Percentiles rank a stretch among this genome's conserved stretches.
These are phyloP conservation scores for Tremella mesenterica DNA, from an alignment of 768 basidiomycete species.

Conservation along the genomic window DNA sequence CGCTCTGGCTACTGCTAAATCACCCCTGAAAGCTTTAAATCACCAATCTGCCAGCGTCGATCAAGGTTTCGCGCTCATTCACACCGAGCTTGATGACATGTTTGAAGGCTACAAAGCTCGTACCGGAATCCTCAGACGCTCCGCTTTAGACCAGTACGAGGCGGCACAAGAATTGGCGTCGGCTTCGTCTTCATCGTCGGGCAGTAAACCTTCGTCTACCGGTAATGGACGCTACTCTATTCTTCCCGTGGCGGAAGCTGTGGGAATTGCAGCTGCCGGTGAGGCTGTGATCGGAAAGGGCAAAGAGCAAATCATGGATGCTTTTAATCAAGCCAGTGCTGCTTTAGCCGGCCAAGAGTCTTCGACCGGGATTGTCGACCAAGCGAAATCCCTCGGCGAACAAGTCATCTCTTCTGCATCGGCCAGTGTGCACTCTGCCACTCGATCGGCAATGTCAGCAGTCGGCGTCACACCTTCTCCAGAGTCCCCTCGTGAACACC, in stretches of 20 bases:
- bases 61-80: slow-evolving; percentile 17
- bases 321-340: slow-evolving; percentile 20
- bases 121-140: slow-evolving; percentile 22
- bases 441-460: slow-evolving; percentile 28
- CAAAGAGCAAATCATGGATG: slow-evolving; percentile 37
- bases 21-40: slow-evolving; percentile 7
- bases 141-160: slow-evolving; percentile 30
- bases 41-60: slow-evolving; percentile 7
- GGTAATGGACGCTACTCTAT: slow-evolving; percentile 17
- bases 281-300: slow-evolving; percentile 36
- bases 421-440: slow-evolving; percentile 19
- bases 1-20: slow-evolving; percentile 10
- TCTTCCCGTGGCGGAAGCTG: slow-evolving; percentile 32
- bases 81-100: slow-evolving; percentile 30
- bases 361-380: slow-evolving; percentile 19
- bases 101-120: slow-evolving; percentile 31
- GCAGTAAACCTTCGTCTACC: slow-evolving; percentile 3
- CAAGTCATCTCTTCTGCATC: slow-evolving; percentile 16
- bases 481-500: slow-evolving; percentile 20
- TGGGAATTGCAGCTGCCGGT: slow-evolving; percentile 17
- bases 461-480: slow-evolving; percentile 32
- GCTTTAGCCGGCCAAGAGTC: slow-evolving; percentile 9
- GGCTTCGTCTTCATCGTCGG: slow-evolving; percentile 1
- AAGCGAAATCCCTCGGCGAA: slow-evolving; percentile 13
- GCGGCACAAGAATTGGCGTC: slow-evolving; percentile 21